Base-by-base conservation (phyloP, 306 rosid genomes). In the Bauhinia variegata region DNA sequence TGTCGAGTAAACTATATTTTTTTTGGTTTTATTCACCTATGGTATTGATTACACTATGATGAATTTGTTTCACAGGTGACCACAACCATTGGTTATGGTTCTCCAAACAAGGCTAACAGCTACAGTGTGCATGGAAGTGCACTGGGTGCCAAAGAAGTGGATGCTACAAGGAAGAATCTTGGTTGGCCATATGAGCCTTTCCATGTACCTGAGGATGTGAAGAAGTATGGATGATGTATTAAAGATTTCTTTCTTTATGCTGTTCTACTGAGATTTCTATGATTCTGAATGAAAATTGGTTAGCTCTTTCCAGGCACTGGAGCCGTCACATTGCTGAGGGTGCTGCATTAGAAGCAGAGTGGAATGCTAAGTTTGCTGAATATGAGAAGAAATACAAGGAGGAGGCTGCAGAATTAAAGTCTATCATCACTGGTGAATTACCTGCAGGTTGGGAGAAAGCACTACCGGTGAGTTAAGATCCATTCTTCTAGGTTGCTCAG, bases 181-280 rank as follows among this genome's bases (percentile, higher is more conserved):
- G 97, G 91, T 72, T 95, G 99, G 99, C 99, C 99, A 71, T 86
- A 53, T 55, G 99, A 95, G 74, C 97, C 99, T 37, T 95, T 95
- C 96, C 99, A 95, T 37, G 99, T 91, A 54, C 97, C 99, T 10
- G 97, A 95, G 78, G 99, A 95, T 64, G 96, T 95, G 56, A 91
- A 90, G 65, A 82, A 81, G 99, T 88, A 79, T 65, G 85, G 50
- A 83, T 46, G 56, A 67, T 60, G 68, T 60, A 17, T 38, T 68
- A 46, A 37, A 62, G 19, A 57, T 57, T 66, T 42, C 4, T 19
- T 58, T 38, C 51, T 49, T 51, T 65, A 36, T 64, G 12, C 59
- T 30, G 60, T 31, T 65, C 54, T 38, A 12, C 13, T 78, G 44
- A 30, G 47, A 60, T 69, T 63, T 49, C 72, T 71, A 58, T 73